phyloP scores from a whole-genome alignment of 2,329 filamentous ascomycete species.

The Ceratocystis albifundus region DNA sequence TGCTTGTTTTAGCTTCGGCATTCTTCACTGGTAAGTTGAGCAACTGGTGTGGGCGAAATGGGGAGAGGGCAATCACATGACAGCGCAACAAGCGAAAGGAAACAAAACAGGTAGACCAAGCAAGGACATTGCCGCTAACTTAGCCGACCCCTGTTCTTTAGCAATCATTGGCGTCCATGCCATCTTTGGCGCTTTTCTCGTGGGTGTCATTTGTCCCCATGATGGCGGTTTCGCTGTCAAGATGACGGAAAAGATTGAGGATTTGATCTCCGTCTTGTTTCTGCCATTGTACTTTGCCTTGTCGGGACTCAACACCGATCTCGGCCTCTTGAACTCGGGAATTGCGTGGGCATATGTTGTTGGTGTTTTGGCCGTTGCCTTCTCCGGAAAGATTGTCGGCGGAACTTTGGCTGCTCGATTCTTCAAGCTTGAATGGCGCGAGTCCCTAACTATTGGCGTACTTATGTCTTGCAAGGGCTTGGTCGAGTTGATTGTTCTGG shows the following conservation, averaged over 20 bases:
- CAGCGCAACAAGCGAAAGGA: not conserved
- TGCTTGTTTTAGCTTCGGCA: constrained; percentile 65
- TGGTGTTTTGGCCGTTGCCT: constrained; percentile 69
- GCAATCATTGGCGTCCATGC: constrained; percentile 81
- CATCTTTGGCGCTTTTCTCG: constrained; percentile 86
- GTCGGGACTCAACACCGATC: constrained; percentile 76
- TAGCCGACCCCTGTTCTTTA: not conserved
- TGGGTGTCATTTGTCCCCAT: constrained; percentile 81
- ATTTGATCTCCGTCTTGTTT: constrained; percentile 73
- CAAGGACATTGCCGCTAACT: not conserved
- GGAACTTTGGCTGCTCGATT: constrained; percentile 65
- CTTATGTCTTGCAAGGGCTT: constrained; percentile 96
- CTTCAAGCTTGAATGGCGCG: constrained; percentile 76
- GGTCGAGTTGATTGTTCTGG: constrained; percentile 87
- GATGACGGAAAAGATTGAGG: constrained; percentile 86
- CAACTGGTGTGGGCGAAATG: not conserved
- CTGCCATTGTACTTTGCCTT: constrained; percentile 87
- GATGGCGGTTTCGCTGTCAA: constrained; percentile 85
- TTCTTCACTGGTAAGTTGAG: constrained; percentile 55
- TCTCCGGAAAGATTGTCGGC: constrained; percentile 73
- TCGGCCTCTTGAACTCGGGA: constrained; percentile 70
- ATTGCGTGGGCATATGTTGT: constrained; percentile 84
- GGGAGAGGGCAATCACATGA: not conserved
- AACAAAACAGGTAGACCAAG: not conserved
- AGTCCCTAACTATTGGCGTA: constrained; percentile 75